Base-by-base conservation (phyloP, 192 early-diverging fungal species). In the Gaertneriomyces sp. region DNA sequence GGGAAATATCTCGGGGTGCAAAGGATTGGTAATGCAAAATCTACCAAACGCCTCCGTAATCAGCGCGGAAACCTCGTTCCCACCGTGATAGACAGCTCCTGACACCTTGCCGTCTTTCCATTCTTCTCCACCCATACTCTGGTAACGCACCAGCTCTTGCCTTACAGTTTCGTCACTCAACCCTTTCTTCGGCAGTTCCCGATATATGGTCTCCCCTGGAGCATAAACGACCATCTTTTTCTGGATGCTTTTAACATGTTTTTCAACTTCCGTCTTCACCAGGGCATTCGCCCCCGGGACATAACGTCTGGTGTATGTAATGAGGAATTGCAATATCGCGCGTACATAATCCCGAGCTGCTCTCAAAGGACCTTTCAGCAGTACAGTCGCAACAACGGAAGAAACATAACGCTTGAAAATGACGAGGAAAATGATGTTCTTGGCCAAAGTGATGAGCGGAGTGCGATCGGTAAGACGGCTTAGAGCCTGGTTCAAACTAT, bases 1-100 rank as follows among this genome's bases (percentile, higher is more conserved):
- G 1, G 94, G 94, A 80, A 96, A 98, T 53, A 96, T 83, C 51
- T 93, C 93, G 3, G 96, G 93, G 64, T 98, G 96, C 47, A 98
- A 82, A 8, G 94, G 94, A 66, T 98, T 98, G 53, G 89, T 71
- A 33, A 90, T 73, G 9, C 86, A 82, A 69, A 93, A 98, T 74
- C 89, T 83, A 12, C 80, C 77, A 70, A 91, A 98, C 5, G 94
- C 93, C 60, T 90, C 80, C 43, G 86, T 89, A 7, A 87, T 76
- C 5, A 96, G 73, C 49, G 79, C 67, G 3, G 84, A 85, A n/a
- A 95, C 78, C 45, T 89, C 85, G 46, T 90, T 86, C 57, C 92
- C 93, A 67, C 93, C 92, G 71, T 98, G 93, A 76, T 98, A 98
- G 44, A 98, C 85, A 5, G 91, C 87, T 25, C 95, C 95, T 17